Percentiles rank a stretch among this genome's conserved stretches.
Evolutionary conservation across 768 basidiomycete genomes (phyloP).

Genomic region (Tricholoma hemisulphureum): DNA sequence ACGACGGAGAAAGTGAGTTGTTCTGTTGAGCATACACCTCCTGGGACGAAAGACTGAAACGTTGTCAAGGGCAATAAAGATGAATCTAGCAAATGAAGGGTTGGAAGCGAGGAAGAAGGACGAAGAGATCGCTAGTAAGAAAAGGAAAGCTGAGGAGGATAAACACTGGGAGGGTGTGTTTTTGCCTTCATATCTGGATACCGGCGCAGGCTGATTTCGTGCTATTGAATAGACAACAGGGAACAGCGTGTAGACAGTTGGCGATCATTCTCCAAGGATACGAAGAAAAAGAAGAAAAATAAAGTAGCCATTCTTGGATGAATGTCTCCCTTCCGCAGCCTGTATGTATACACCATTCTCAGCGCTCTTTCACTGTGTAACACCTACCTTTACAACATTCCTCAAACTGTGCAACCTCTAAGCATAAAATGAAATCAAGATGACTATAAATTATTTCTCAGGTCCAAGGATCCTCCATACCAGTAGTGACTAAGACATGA

Average conservation of each 20-base stretch:
- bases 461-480: neutral
- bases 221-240: slow-evolving; percentile 45
- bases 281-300: slow-evolving; percentile 83
- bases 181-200: neutral
- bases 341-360: slow-evolving; percentile 22
- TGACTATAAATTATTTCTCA: neutral
- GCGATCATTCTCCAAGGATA: slow-evolving; percentile 65
- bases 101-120: slow-evolving; percentile 93
- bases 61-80: slow-evolving; percentile 71
- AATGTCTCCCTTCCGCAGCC: slow-evolving; percentile 18
- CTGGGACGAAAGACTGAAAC: slow-evolving; percentile 1
- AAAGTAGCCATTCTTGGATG: slow-evolving; percentile 68
- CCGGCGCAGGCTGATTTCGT: neutral
- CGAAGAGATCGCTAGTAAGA: slow-evolving; percentile 71
- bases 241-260: slow-evolving; percentile 85
- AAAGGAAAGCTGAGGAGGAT: slow-evolving; percentile 88
- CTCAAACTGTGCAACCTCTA: slow-evolving; percentile 12
- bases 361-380: slow-evolving; percentile 16
- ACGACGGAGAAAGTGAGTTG: slow-evolving; percentile 71
- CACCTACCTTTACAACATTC: slow-evolving; percentile 11
- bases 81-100: slow-evolving; percentile 90
- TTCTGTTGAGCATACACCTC: neutral
- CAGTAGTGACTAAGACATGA: neutral
- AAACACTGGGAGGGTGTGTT: slow-evolving; percentile 82
- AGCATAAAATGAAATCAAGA: slow-evolving; percentile 5